phyloP scores from a whole-genome alignment of 73 alveolate species.

The Loxodes magnus region DNA sequence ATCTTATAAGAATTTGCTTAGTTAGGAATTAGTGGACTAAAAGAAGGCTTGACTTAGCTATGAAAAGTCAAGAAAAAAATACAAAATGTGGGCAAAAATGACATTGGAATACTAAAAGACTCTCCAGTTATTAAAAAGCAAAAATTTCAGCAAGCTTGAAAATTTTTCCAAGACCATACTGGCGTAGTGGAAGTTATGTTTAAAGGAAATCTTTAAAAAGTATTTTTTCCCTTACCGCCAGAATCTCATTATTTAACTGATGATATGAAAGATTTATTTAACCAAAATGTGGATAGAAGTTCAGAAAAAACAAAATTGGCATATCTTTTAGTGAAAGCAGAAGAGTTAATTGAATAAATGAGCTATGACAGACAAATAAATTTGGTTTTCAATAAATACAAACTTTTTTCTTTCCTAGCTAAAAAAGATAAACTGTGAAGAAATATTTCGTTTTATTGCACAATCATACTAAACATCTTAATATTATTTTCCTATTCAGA shows the following conservation, averaged over 20 bases:
- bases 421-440: constrained; percentile 37
- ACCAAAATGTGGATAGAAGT: constrained; percentile 33
- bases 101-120: constrained; percentile 20
- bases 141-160: constrained; percentile 14
- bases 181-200: constrained; percentile 34
- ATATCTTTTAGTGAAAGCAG: constrained; percentile 27
- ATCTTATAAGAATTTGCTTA: constrained; percentile 22
- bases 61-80: constrained; percentile 5
- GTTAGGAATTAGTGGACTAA: constrained; percentile 25
- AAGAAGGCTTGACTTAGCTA: constrained; percentile 21
- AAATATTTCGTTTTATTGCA: constrained; percentile 28
- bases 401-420: constrained; percentile 27
- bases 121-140: constrained; percentile 19
- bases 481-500: constrained; percentile 24
- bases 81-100: constrained; percentile 12
- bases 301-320: constrained; percentile 32
- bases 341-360: constrained; percentile 28
- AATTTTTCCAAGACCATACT: constrained; percentile 16
- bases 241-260: constrained; percentile 16
- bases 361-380: constrained; percentile 26
- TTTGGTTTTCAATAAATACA: constrained; percentile 17
- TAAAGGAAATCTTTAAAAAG: constrained; percentile 14
- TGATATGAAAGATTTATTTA: constrained; percentile 31
- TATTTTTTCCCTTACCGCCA: constrained; percentile 30
- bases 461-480: constrained; percentile 23